Evolutionary conservation across 768 basidiomycete species (phyloP).

Genomic region (Epithele typhae): DNA sequence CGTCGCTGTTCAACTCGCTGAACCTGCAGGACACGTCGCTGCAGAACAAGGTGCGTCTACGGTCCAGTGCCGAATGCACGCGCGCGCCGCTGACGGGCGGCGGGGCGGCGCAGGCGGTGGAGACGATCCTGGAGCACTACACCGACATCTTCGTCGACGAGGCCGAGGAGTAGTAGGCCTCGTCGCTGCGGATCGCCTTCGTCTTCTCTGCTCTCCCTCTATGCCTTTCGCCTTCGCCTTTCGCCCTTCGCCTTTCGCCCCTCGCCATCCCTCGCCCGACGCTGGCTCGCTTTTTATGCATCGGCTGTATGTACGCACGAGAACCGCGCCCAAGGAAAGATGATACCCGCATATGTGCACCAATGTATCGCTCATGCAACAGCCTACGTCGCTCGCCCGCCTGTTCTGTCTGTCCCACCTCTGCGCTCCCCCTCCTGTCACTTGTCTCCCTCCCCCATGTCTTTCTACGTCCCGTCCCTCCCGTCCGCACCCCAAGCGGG

Average conservation of each 20-base stretch:
- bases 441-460: background rate
- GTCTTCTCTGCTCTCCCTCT: slow-evolving; percentile 12
- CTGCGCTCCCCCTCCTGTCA: background rate
- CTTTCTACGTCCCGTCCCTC: background rate
- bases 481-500: background rate
- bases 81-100: too few relatives aligned
- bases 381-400: background rate
- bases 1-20: slow-evolving; percentile 72
- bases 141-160: slow-evolving; percentile 97
- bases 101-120: slow-evolving; percentile 63
- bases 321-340: too few relatives aligned
- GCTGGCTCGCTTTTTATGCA: slow-evolving; percentile 3
- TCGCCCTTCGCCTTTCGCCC: slow-evolving; percentile 1
- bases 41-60: slow-evolving; percentile 60
- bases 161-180: slow-evolving; percentile 37
- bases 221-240: background rate
- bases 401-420: background rate
- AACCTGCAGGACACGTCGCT: slow-evolving; percentile 66
- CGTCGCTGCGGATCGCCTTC: slow-evolving; percentile 25
- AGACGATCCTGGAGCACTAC: slow-evolving; percentile 93
- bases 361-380: slow-evolving; percentile 1
- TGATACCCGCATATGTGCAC: slow-evolving; percentile 1
- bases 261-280: background rate
- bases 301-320: slow-evolving; percentile 3
- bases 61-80: background rate